Conservation (phyloP, 352 stramenopile genomes). For the Phytophthora sansomeana region DNA sequence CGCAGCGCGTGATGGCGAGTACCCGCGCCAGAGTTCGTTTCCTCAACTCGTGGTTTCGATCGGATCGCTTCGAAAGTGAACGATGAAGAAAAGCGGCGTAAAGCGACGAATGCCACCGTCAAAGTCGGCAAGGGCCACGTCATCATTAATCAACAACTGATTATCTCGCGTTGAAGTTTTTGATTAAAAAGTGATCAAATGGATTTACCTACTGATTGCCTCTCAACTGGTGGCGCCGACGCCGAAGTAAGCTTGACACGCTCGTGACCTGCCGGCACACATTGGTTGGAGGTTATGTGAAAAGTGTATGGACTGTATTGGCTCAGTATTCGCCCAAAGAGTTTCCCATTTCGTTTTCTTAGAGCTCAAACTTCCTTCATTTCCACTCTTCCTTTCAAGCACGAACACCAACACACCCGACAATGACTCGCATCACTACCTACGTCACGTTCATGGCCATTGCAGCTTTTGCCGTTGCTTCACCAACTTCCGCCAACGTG, state of each 20-base stretch:
- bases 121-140: not conserved
- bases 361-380: conserved; percentile 11
- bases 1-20: too few relatives aligned
- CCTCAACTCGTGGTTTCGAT: too few relatives aligned
- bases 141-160: conserved; percentile 21
- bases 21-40: too few relatives aligned
- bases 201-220: conserved; percentile 26
- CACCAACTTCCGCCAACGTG: conserved; percentile 16
- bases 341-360: not conserved
- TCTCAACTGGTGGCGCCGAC: not conserved
- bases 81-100: too few relatives aligned
- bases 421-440: conserved; percentile 23
- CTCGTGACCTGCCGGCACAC: not conserved
- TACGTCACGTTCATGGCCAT: conserved; percentile 17
- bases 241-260: conserved; percentile 15
- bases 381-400: conserved; percentile 21
- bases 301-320: too few relatives aligned
- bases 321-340: too few relatives aligned
- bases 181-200: conserved; percentile 19
- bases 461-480: not conserved
- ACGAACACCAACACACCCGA: not conserved
- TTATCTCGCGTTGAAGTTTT: conserved; percentile 14
- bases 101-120: too few relatives aligned
- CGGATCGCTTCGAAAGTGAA: too few relatives aligned
- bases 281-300: too few relatives aligned